Base-by-base conservation (phyloP, 371 early-diverging fungal genomes). In the Rhizopus arrhizus region DNA sequence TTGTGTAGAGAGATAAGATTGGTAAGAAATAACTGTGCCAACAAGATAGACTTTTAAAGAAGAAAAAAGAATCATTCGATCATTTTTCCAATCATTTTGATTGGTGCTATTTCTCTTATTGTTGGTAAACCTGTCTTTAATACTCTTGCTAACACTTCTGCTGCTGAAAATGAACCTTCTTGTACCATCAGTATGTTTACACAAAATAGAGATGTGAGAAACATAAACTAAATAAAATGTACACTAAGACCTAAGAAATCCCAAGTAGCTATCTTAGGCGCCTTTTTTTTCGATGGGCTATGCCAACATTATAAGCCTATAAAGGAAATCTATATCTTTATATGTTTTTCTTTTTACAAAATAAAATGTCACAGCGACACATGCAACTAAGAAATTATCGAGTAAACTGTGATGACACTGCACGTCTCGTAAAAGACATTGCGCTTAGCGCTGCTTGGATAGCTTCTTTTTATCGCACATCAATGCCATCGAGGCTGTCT, bases 91-190 rank as follows among this genome's bases (percentile, higher is more conserved):
- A 96, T 85, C 97, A 97, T 80, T 81, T 99, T 63, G 93, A 94
- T 92, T 67, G 90, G 98, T 43, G 98, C 99, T 12, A 99, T 99
- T 38, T 84, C 99, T 61, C 99, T 99, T 68, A 99, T 99, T 73
- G 95, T 98, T 46, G 99, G 91, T 60, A 99, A 99, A 82, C 94
- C 95, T 5, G 92, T 99, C 68, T 99, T 99, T 84, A 99, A 99
- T 75, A 88, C 90, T 36, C 80, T 99, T 59, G 98, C 99, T 34
- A 89, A 87, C 56, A 83, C 85, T 50, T 77, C 90, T 31, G 96
- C 90, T 47, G 94, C 95, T 41, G 93, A 90, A 63, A 93, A 93
- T 81, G 92, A 91, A 70, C 93, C 64, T 64, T 64, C 58, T 58
- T 64, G 64, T 64, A 64, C 64, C 22, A 58, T 64, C 54, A 58